Base-by-base conservation (phyloP, 495 filamentous ascomycete genomes). In the Pyronema domesticum region DNA sequence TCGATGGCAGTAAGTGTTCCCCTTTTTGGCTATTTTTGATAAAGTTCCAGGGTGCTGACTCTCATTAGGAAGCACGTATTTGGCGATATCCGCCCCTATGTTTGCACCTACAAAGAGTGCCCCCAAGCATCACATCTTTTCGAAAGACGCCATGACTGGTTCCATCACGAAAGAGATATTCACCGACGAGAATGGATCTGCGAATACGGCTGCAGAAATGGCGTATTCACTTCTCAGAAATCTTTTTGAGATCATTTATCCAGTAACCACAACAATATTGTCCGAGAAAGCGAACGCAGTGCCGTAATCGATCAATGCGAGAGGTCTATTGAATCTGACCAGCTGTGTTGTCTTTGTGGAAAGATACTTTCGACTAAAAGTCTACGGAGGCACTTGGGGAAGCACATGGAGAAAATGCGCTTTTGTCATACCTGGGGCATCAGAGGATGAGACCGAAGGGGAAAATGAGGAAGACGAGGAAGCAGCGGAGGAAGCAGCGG, bases 1-100 rank as follows among this genome's bases (percentile, higher is more conserved):
- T 6, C 5, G 34, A 37, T 62, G 60, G 60, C 55, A 50, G 60
- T 62, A 62, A 40, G 37, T 7, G 37, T n/a, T n/a, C n/a, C n/a
- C n/a, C n/a, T n/a, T n/a, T n/a, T 7, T 40, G 8, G n/a, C n/a
- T n/a, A n/a, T 40, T n/a, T n/a, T 7, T 7, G n/a, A 40, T 40
- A 7, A 7, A 7, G 8, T 7, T n/a, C 7, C n/a, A n/a, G n/a
- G n/a, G 8, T 40, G n/a, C 7, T 40, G 7, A 7, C 44, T 46
- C 17, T n/a, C n/a, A n/a, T 46, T 37, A 62, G 60, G 36, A 53
- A 58, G 49, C 63, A 65, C 18, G 62, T 65, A 17, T 59, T 65
- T 11, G 49, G 46, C 15, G 63, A 65, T 51, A 43, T 65, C 13
- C 59, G 37, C 10, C 63, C 63, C 46, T 65, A 65, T 39, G 46